phyloP scores from a whole-genome alignment of 2,329 filamentous ascomycete species.

The Chaetomiaceae sp. region DNA sequence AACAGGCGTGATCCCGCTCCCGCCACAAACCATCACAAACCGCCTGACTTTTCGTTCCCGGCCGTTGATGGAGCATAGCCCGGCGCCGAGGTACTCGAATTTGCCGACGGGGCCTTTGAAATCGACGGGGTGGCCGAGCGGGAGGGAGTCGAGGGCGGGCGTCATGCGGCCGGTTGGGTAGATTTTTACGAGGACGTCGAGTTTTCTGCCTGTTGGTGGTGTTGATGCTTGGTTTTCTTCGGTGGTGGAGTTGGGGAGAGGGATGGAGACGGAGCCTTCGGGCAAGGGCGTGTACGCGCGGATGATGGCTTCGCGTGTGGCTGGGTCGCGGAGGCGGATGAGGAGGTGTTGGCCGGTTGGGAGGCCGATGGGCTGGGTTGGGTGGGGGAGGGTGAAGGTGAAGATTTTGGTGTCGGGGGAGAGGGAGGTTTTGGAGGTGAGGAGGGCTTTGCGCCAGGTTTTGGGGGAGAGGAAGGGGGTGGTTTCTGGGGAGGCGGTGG shows the following conservation, averaged over 20 bases:
- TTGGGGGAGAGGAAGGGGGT: conserved; percentile 71
- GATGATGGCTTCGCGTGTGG: conserved; percentile 67
- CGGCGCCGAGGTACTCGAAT: conserved; percentile 71
- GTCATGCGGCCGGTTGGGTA: conserved; percentile 73
- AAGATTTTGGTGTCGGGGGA: conserved; percentile 80
- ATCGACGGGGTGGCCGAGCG: conserved; percentile 68
- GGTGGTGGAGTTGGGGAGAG: too few relatives aligned
- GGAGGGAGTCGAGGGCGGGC: conserved; percentile 66
- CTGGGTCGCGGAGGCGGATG: conserved; percentile 71
- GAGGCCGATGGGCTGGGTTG: conserved; percentile 65
- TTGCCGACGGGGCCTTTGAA: conserved; percentile 87
- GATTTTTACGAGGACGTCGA: conserved; percentile 78
- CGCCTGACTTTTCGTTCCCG: conserved; percentile 52
- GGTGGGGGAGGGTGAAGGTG: conserved; percentile 70
- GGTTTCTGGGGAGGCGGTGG: conserved; percentile 44
- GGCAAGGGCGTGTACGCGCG: conserved; percentile 85
- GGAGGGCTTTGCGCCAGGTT: conserved; percentile 66
- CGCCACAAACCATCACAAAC: conserved; percentile 84
- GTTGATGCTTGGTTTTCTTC: too few relatives aligned
- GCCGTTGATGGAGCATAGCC: conserved; percentile 57
- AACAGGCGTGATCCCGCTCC: conserved; percentile 89
- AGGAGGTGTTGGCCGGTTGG: conserved; percentile 84
- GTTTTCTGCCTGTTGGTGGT: too few relatives aligned
- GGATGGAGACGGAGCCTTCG: conserved; percentile 47
- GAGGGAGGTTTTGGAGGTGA: conserved; percentile 63